These are phyloP conservation scores for Ophiostoma sp. DNA, from an alignment of 2,329 filamentous ascomycete species.

Conservation along the genomic window DNA sequence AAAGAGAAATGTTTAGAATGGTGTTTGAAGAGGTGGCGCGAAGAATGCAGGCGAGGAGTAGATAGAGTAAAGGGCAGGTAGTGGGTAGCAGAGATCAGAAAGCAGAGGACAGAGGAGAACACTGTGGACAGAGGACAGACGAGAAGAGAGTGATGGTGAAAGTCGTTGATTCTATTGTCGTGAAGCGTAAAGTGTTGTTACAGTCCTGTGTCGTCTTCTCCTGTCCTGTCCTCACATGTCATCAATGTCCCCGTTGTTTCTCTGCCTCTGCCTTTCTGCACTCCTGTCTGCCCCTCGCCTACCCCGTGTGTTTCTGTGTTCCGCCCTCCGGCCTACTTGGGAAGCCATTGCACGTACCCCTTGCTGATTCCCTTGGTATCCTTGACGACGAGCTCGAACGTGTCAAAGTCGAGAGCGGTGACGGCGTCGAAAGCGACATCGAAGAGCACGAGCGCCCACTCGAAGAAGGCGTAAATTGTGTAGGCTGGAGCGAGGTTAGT, in stretches of 20 bases:
- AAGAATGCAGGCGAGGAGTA: background rate
- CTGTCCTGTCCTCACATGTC: background rate
- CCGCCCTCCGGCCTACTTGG: constrained; percentile 56
- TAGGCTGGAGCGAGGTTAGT: constrained; percentile 64
- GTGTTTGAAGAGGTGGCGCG: background rate
- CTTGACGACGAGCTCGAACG: constrained; percentile 83
- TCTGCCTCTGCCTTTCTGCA: background rate
- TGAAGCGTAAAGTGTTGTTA: background rate
- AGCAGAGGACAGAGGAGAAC: background rate
- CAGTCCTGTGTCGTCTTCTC: background rate
- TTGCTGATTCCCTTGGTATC: constrained; percentile 88
- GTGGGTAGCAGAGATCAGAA: background rate
- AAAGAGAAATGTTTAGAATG: constrained; percentile 43
- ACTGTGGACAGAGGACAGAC: background rate
- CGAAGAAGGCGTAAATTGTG: constrained; percentile 96
- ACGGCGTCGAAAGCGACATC: constrained; percentile 97
- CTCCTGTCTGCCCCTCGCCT: background rate
- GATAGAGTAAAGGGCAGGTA: background rate
- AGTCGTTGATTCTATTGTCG: constrained; percentile 8
- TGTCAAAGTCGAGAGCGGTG: constrained; percentile 85
- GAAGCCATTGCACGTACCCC: constrained; percentile 98
- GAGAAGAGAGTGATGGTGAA: background rate
- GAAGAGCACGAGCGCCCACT: constrained; percentile 92
- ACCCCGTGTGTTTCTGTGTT: constrained; percentile 28
- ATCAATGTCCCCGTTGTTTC: background rate